Percentiles rank a stretch among this genome's conserved stretches.
phyloP scores from a whole-genome alignment of 441 rosid genomes.

The Euphorbia neoarborescens region DNA sequence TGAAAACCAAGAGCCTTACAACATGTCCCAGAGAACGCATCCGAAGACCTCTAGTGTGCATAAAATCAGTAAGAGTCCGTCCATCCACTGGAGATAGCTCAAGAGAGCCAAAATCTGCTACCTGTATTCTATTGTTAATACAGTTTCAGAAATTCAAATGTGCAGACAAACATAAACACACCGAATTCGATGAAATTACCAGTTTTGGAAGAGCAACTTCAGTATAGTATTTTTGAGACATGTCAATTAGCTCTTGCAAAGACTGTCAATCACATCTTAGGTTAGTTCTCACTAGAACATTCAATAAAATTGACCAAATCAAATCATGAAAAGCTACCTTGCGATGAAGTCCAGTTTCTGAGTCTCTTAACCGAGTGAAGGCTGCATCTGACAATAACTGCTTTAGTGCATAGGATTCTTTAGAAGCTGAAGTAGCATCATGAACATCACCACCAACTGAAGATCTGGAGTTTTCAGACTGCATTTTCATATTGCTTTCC shows the following conservation, averaged over 20 bases:
- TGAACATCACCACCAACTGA: slow-evolving; percentile 38
- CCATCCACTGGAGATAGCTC: slow-evolving; percentile 73
- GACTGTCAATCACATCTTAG: slow-evolving; percentile 38
- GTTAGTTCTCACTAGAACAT: slow-evolving; percentile 27
- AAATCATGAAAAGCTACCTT: slow-evolving; percentile 31
- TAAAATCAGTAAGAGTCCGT: slow-evolving; percentile 55
- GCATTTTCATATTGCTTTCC: slow-evolving; percentile 33
- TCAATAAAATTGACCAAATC: slow-evolving; percentile 14
- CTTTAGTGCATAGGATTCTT: slow-evolving; percentile 41
- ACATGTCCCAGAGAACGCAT: slow-evolving; percentile 51
- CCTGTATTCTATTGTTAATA: slow-evolving; percentile 38
- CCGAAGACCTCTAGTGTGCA: slow-evolving; percentile 66
- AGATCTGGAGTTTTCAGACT: slow-evolving; percentile 35
- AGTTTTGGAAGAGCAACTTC: slow-evolving; percentile 62
- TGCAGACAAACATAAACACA: slow-evolving; percentile 18
- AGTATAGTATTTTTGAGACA: slow-evolving; percentile 46
- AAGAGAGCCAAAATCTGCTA: slow-evolving; percentile 60
- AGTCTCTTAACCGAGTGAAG: slow-evolving; percentile 36
- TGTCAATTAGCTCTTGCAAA: slow-evolving; percentile 37
- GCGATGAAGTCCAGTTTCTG: slow-evolving; percentile 52
- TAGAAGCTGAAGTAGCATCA: slow-evolving; percentile 32
- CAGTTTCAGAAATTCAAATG: slow-evolving; percentile 16
- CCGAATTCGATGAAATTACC: slow-evolving; percentile 31
- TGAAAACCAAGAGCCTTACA: slow-evolving; percentile 33
- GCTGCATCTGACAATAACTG: slow-evolving; percentile 45